Percentiles rank a stretch among this genome's conserved stretches.
Evolutionary conservation across 108 stramenopile genomes (phyloP).

Genomic region (Licmophora abbreviata): DNA sequence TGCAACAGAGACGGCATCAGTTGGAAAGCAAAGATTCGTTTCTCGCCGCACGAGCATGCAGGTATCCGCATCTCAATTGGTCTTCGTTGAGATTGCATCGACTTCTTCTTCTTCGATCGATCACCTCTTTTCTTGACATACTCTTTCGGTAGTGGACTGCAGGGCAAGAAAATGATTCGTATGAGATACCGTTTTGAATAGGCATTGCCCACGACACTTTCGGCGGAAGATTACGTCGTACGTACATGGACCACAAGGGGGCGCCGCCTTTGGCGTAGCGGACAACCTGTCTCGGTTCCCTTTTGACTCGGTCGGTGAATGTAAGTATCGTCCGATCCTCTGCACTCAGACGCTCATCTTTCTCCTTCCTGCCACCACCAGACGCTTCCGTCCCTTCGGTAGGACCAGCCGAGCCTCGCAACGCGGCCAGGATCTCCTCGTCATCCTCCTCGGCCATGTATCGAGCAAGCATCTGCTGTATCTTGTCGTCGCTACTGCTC

Average conservation of each 20-base stretch:
- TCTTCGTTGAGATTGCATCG: too few relatives aligned
- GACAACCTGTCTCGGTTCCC: constrained; percentile 65
- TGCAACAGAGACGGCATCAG: constrained; percentile 63
- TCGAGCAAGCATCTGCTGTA: constrained; percentile 64
- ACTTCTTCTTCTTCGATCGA: too few relatives aligned
- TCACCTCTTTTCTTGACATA: too few relatives aligned
- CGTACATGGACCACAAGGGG: constrained; percentile 81
- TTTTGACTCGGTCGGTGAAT: constrained; percentile 61
- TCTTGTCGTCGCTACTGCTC: constrained; percentile 44
- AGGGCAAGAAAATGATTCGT: too few relatives aligned
- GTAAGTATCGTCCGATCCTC: constrained; percentile 56
- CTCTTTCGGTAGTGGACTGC: too few relatives aligned
- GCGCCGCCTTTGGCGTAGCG: constrained; percentile 70
- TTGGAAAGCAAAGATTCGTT: constrained; percentile 64
- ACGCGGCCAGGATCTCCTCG: constrained; percentile 51
- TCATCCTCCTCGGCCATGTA: constrained; percentile 87
- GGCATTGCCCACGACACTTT: too few relatives aligned
- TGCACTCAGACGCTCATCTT: constrained; percentile 62
- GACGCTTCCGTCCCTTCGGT: constrained; percentile 7
- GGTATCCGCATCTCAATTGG: constrained; percentile 21
- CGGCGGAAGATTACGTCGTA: too few relatives aligned
- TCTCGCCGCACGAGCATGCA: constrained; percentile 34
- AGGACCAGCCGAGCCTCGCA: constrained; percentile 22
- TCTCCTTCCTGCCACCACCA: constrained; percentile 34
- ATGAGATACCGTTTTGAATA: too few relatives aligned